Conservation (phyloP, 805 yeast species). For the Candida railenensis region DNA sequence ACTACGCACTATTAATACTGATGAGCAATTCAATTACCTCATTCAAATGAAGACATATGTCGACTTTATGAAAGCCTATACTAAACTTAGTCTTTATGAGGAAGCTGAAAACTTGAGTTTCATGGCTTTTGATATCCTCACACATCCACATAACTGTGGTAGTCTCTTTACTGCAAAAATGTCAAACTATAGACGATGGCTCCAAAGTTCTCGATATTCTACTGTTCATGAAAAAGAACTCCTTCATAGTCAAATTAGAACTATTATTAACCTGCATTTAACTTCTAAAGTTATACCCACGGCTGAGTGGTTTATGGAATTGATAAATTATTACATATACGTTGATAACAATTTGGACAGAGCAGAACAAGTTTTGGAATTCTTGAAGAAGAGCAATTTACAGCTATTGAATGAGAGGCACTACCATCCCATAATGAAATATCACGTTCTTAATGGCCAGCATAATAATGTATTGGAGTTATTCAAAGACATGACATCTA, state of each 20-base stretch:
- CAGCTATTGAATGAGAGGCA: constrained; percentile 22
- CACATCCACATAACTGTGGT: constrained; percentile 28
- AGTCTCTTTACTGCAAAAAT: constrained; percentile 27
- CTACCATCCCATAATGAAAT: constrained; percentile 29
- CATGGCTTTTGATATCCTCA: constrained; percentile 29
- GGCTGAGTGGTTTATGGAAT: constrained; percentile 20
- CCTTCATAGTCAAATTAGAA: constrained; percentile 2
- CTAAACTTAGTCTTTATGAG: constrained; percentile 28
- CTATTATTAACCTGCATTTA: neutral
- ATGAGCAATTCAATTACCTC: neutral
- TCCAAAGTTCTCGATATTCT: neutral
- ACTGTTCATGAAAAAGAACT: neutral
- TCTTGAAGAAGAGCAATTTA: constrained; percentile 10
- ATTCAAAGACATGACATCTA: constrained; percentile 33
- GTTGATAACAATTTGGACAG: constrained; percentile 9
- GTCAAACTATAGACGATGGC: constrained; percentile 32
- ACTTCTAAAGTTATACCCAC: constrained; percentile 1
- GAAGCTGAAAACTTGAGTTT: constrained; percentile 30
- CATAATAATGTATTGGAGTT: constrained; percentile 23
- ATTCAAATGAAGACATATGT: constrained; percentile 20
- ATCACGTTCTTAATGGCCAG: constrained; percentile 15
- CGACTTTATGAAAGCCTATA: constrained; percentile 26
- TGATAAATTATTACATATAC: constrained; percentile 22
- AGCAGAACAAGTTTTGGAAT: constrained; percentile 22
- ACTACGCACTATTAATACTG: neutral